Evolutionary conservation across 306 rosid genomes (phyloP), one percentile per base, ranked within the genome.

Genomic region (Castanea mollissima): DNA sequence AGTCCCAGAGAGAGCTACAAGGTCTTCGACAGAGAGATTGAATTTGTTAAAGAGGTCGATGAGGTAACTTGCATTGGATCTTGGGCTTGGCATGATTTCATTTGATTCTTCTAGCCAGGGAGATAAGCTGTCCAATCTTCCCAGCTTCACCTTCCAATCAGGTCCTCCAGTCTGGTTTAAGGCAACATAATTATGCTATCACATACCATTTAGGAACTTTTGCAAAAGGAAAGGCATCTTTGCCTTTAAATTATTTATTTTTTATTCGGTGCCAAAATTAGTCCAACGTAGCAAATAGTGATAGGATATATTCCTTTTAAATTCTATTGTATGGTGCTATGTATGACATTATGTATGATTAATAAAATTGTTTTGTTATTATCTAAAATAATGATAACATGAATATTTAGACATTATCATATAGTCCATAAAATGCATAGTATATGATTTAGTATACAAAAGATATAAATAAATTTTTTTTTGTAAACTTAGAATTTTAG

Each of bases 1-100:
- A 38, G 97, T 86, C 55, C 99, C 97, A 8, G 99, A 92, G 71
- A 94, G 97, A 68, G 97, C 91, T 13, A 94, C 96, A 0, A 92
- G 88, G 76, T 92, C 95, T 65, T 82, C 79, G 27, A 90, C 85
- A 12, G 78, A 79, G 5, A 94, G 94, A 65, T 86, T 80, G 58
- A 6, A 90, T 23, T 51, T 85, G 1, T 73, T 46, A 70, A 92
- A 94, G 27, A 94, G 97, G 29, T 75, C 77, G 11, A 92, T 87
- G 25, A 94, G 99, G 58, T 14, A 32, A 44, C 71, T 87, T 49
- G 99, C 97, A 74, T 91, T 89, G 59, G 97, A 84, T 85, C 97
- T 91, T 85, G 97, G 97, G 59, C 97, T 92, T 0, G 97, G 99
- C 99, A 94, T 94, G 49, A 94, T 80, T 3, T 85, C 77, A 80